Evolutionary conservation across 78 protist genomes (phyloP).

Genomic region (Polysphondylium violaceum): DNA sequence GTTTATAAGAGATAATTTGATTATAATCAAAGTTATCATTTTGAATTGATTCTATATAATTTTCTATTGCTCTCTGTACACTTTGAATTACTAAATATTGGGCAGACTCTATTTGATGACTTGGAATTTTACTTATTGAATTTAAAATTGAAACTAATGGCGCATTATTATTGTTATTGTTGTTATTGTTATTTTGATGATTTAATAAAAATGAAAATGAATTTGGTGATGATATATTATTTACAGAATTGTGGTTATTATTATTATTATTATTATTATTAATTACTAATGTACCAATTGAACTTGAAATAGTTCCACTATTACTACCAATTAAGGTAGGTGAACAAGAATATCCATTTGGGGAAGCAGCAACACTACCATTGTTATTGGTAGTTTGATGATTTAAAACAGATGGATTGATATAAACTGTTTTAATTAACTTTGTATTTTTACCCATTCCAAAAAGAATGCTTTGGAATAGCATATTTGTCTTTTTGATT

Average conservation of each 20-base stretch:
- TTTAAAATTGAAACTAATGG: not conserved
- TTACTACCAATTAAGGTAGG: not conserved
- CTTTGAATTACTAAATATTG: slow-evolving; percentile 37
- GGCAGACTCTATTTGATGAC: slow-evolving; percentile 5
- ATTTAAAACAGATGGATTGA: not conserved
- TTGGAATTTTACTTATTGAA: not conserved
- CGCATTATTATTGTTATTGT: not conserved
- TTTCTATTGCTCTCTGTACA: slow-evolving; percentile 36
- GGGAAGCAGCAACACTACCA: not conserved
- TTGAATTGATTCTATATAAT: slow-evolving; percentile 21
- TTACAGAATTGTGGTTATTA: not conserved
- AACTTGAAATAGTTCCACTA: not conserved
- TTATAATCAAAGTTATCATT: slow-evolving; percentile 18
- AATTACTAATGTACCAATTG: not conserved
- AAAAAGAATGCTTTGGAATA: slow-evolving; percentile 4
- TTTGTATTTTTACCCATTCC: slow-evolving; percentile 53
- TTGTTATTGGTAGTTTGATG: not conserved
- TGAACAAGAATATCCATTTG: not conserved
- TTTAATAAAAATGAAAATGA: not conserved
- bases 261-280: not conserved
- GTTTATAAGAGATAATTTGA: slow-evolving; percentile 61
- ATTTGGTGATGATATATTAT: not conserved
- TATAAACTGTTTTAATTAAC: not conserved
- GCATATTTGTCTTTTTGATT: slow-evolving; percentile 4
- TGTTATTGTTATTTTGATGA: not conserved